Base-by-base conservation (phyloP, 2,329 filamentous ascomycete genomes). In the Sarocladium oryzae region DNA sequence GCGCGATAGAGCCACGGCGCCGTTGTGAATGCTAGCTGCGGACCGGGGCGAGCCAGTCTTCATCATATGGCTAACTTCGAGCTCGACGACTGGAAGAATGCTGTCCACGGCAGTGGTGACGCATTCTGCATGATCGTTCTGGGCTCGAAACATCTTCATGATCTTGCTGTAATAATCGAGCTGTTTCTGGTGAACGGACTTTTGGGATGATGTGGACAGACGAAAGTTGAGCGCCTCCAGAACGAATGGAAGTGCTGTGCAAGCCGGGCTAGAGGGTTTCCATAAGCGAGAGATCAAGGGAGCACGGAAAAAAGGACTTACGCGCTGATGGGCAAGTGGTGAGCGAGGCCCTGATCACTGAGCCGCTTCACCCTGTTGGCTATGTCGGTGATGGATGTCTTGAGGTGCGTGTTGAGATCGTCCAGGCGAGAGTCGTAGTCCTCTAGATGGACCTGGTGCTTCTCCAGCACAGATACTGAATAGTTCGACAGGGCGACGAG, bases 361-460 rank as follows among this genome's bases (percentile, higher is more conserved):
- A 37, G n/a, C n/a, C 35, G 35, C 6, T 37, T 37, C 35, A 37
- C 35, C 35, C 35, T 10, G 16, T 10, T 16, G 6, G 35, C 35
- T n/a, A 37, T n/a, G 6, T 37, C 35, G 6, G 35, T 11, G 8
- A 37, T 37, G 6, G 35, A 11, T 8, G 6, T 37, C 16, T n/a
- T 37, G 16, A 46, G 20, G 13, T 46, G 23, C 8, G 13, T 46
- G 13, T 28, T 28, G 7, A 46, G 23, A n/a, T 30, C n/a, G 41
- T 28, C 9, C 23, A 46, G 28, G 23, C 41, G 41, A 24, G 20
- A 28, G 15, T 24, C 23, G 28, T 46, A 46, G 41, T 46, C 41
- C 10, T 46, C 41, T 10, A 46, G 41, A 16, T 46, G 23, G 28
- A n/a, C 15, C 13, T 46, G 41, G 13, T 46, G 41, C 41, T 46